phyloP scores from a whole-genome alignment of 345 rosid species.

The Eucalyptus cloeziana region DNA sequence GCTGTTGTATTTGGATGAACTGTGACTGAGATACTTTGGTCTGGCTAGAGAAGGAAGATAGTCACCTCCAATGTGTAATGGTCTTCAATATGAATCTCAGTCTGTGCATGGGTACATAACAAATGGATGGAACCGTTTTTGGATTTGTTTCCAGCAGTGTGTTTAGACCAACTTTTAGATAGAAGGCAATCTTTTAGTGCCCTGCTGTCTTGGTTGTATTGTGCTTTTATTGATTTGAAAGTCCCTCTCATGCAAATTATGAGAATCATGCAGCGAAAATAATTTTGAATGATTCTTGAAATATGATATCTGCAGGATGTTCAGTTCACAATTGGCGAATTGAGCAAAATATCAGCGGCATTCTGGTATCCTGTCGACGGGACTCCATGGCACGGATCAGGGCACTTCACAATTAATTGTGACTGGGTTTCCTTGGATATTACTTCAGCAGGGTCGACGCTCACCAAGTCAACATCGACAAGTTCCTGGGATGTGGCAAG shows the following conservation, averaged over 20 bases:
- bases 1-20: neutral
- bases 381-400: constrained; percentile 79
- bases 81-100: neutral
- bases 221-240: neutral
- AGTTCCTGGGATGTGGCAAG: constrained; percentile 42
- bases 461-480: constrained; percentile 7
- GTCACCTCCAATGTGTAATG: neutral
- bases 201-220: neutral
- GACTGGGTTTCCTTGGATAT: constrained; percentile 74
- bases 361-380: constrained; percentile 89
- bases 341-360: constrained; percentile 72
- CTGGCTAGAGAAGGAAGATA: neutral
- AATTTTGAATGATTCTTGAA: neutral
- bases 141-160: neutral
- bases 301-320: constrained; percentile 46
- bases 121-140: neutral
- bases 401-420: constrained; percentile 76
- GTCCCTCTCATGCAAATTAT: neutral
- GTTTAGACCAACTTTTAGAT: neutral
- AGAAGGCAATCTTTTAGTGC: neutral
- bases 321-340: constrained; percentile 65
- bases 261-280: neutral
- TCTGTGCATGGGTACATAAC: neutral
- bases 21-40: neutral
- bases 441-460: constrained; percentile 22